Evolutionary conservation across 2,329 filamentous ascomycete genomes (phyloP), one percentile per base, ranked within the genome.

Genomic region (Exutisphaerella laricina): DNA sequence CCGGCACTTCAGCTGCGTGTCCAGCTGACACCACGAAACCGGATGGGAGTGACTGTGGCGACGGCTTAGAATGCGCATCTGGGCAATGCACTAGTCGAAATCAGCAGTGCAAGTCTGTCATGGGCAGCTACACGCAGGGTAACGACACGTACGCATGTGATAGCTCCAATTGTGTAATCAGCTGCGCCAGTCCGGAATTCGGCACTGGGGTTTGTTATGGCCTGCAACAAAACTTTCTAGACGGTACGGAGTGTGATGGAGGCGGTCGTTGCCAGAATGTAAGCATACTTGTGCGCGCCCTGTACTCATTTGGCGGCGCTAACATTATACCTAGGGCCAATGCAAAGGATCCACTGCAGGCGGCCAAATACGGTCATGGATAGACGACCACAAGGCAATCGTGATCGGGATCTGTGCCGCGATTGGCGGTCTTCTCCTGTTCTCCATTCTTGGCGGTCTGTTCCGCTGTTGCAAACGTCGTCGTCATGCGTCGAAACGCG

Each of bases 81-180:
- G 92, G 92, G 9, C 90, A 97, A 66, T 98, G 92, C 66, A 98
- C 92, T 3, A 92, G 85, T 40, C 82, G 92, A 50, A 81, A 96
- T 64, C 75, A 82, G 59, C 92, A 98, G 68, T 98, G 92, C 70
- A 82, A 83, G 64, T 84, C 80, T 8, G 74, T 94, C 35, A 85
- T 95, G 74, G 88, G 88, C 25, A 79, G 77, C 20, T 77, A 84
- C 48, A 83, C 82, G 0, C 74, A 78, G 43, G 78, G 75, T 61
- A 90, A 88, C 67, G 78, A 87, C 58, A 94, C 88, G 2, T 80
- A 79, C 56, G 83, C 89, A 7, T 98, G 92, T 66, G 79, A 83
- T 51, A 72, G 70, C 41, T 74, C 75, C 25, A 82, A 80, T 37
- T 98, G 92, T 66, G 73, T 77, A 50, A 70, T 97, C 38, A 81